phyloP scores from a whole-genome alignment of 352 stramenopile genomes.

The Pythium diclinum region DNA sequence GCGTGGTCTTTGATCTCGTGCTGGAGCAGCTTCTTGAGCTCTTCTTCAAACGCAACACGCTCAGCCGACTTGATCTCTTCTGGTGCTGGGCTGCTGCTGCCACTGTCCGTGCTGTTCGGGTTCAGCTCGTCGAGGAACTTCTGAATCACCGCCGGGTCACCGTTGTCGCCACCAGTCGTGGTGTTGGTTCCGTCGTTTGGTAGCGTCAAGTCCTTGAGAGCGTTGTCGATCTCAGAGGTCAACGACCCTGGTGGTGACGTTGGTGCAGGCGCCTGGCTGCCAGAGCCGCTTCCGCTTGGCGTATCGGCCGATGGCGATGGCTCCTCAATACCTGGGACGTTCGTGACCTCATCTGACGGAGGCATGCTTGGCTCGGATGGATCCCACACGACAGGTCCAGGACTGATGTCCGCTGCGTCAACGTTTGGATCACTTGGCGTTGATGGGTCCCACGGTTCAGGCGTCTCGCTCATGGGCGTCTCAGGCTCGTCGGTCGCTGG shows the following conservation, averaged over 20 bases:
- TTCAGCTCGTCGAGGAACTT: slow-evolving; percentile 12
- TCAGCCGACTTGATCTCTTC: slow-evolving; percentile 14
- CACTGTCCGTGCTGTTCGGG: slow-evolving; percentile 5
- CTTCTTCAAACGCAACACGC: slow-evolving; percentile 14
- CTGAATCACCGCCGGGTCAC: slow-evolving; percentile 1
- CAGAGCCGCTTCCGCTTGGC: too few relatives aligned
- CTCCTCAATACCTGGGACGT: background rate
- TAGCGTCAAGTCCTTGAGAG: background rate
- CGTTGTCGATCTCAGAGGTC: background rate
- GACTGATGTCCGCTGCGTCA: background rate
- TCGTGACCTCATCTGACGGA: background rate
- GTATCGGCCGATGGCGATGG: background rate
- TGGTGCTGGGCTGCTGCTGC: too few relatives aligned
- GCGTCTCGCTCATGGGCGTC: background rate
- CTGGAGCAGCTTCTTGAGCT: slow-evolving; percentile 10
- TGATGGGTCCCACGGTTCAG: background rate
- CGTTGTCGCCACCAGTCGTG: background rate
- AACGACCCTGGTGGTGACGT: background rate
- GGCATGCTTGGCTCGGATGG: background rate
- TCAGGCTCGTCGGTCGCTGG: background rate
- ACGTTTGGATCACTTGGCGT: background rate
- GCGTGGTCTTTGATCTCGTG: slow-evolving; percentile 9
- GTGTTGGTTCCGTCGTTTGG: background rate
- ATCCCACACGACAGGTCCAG: background rate
- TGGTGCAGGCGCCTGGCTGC: background rate